phyloP scores from a whole-genome alignment of 352 stramenopile genomes.

The Globisporangium emineosum region DNA sequence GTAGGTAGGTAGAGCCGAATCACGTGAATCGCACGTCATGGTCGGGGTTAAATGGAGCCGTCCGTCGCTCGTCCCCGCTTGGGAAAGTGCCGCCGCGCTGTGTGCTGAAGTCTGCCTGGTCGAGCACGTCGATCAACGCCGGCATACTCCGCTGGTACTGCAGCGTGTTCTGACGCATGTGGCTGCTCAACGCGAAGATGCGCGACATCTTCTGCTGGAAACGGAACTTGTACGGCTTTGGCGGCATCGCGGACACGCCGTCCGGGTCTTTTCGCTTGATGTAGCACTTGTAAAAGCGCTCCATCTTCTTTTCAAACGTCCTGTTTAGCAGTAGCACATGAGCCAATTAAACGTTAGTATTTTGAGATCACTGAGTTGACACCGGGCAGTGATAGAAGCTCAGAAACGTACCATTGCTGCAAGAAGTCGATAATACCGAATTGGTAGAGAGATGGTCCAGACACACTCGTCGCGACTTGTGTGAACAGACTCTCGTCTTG shows the following conservation, averaged over 20 bases:
- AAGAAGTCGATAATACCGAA: constrained; percentile 92
- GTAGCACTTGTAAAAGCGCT: constrained; percentile 89
- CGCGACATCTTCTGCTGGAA: constrained; percentile 91
- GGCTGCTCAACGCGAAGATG: constrained; percentile 76
- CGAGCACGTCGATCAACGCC: constrained; percentile 75
- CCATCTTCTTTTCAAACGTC: constrained; percentile 90
- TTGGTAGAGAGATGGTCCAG: constrained; percentile 86
- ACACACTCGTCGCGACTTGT: constrained; percentile 82
- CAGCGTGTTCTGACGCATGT: constrained; percentile 58
- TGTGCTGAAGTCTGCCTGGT: constrained; percentile 67
- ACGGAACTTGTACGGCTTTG: constrained; percentile 89
- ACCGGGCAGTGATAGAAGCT: neutral
- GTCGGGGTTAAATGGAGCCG: constrained; percentile 40
- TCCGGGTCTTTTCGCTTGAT: constrained; percentile 87
- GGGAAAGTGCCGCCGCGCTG: constrained; percentile 55
- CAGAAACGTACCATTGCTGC: constrained; percentile 79
- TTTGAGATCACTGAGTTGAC: constrained; percentile 2
- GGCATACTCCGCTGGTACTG: constrained; percentile 75
- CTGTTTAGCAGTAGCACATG: constrained; percentile 24
- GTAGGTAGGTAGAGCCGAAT: neutral
- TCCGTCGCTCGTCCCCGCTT: constrained; percentile 39
- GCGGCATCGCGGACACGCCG: constrained; percentile 83
- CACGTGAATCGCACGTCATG: constrained; percentile 46
- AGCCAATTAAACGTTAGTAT: neutral
- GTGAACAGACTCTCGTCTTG: constrained; percentile 67